Base-by-base conservation (phyloP, 805 yeast genomes). In the Clavispora fructus region DNA sequence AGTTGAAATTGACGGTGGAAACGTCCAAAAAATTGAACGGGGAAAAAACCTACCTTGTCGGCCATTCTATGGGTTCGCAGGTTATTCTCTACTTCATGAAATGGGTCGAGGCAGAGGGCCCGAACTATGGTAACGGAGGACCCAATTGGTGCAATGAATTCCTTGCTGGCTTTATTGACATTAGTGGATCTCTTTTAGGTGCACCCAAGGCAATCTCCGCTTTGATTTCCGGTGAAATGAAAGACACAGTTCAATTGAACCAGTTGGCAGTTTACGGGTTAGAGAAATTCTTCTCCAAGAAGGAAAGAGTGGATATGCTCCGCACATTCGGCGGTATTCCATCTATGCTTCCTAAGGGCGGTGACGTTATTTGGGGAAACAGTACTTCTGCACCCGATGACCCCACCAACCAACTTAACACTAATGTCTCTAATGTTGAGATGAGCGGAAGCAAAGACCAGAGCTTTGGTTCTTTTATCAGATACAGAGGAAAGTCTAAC, bases 11-110 rank as follows among this genome's bases (percentile, higher is more conserved):
- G 19, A 83, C 80, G 56, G 82, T 92, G 45, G 99, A 94, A 64
- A 53, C 79, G 19, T 73, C 73, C 48, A 69, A 75, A 50, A 58
- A 63, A 13, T 54, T 71, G 16, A 77, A 76, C 7, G 77, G 77
- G 12, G 83, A 90, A 44, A 92, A 90, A 58, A 70, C 87, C 1
- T 82, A 85, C n/a, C 58, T 94, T 13, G 77, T 83, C 16, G 95
- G 96, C 19, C 99, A 94, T 63, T 92, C 98, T 0, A 94, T 94
- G 99, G 99, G 99, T 2, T 77, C 95, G 0, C 98, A 94, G 66
- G 79, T 94, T 32, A 79, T 85, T 2, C 88, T 79, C 61, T 94
- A 87, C 63, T 94, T 94, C 61, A 65, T 94, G 70, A 90, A 94
- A 65, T 94, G 99, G 99, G 98, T 79, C 7, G 99, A 94, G 64